Conservation (phyloP, 495 filamentous ascomycete species). For the Neurospora pannonica region DNA sequence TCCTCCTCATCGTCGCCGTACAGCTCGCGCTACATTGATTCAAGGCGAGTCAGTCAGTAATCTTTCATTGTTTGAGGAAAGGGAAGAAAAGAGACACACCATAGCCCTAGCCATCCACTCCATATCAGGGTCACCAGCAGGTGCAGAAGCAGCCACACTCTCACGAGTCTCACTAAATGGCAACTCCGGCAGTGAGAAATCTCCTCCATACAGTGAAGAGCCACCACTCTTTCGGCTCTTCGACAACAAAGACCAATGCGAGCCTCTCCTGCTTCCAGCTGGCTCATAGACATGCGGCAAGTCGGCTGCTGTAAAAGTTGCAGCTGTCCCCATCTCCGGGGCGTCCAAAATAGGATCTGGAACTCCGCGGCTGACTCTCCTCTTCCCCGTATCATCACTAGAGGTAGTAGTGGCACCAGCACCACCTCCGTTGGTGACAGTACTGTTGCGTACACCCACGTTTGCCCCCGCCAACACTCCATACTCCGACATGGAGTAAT, state of each 20-base stretch:
- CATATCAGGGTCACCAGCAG: constrained; percentile 5
- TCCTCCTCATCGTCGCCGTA: constrained; percentile 12
- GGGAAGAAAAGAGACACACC: constrained; percentile 5
- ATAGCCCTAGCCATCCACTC: constrained; percentile 22
- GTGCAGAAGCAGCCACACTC: neutral
- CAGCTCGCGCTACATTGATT: constrained; percentile 11
- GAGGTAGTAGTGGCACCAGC: neutral
- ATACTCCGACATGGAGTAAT: constrained; percentile 23
- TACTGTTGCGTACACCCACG: neutral
- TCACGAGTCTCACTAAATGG: neutral
- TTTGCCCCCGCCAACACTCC: neutral
- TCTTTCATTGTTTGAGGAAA: neutral
- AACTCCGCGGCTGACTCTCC: neutral
- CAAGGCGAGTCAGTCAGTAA: neutral
- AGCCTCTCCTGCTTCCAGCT: neutral
- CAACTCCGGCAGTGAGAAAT: neutral
- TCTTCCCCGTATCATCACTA: neutral
- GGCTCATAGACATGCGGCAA: neutral
- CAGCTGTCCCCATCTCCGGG: neutral
- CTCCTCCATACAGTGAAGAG: neutral
- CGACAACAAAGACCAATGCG: neutral
- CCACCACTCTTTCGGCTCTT: neutral
- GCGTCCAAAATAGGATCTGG: neutral
- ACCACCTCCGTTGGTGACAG: neutral
- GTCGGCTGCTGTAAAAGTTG: neutral